Base-by-base conservation (phyloP, 345 rosid genomes). In the Camelina sativa region DNA sequence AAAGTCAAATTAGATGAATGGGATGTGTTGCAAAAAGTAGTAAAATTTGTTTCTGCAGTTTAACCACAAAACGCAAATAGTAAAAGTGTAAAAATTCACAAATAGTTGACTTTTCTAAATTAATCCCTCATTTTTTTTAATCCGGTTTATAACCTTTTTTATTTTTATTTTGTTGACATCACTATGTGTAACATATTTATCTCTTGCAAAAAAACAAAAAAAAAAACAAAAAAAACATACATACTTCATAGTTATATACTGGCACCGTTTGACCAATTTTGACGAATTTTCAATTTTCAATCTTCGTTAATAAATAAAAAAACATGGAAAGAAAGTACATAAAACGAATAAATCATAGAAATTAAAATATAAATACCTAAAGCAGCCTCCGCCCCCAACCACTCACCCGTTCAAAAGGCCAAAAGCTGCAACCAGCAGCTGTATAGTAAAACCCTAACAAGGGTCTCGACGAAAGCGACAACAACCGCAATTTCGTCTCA, bases 371-470 rank as follows among this genome's bases (percentile, higher is more conserved):
- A 52, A 72, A 37, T 15, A 52, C 41, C 52, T 38, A 71, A 62
- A 17, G 69, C 54, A 72, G 76, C 69, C 69, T 72, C 54, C 69
- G 68, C 62, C 69, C 30, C 76, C 53, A 62, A 72, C 69, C 69
- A 62, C 69, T 72, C 69, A 62, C 76, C 61, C 61, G 25, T 37
- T 50, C 43, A 23, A 62, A 71, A 60, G 67, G 75, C 8, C 22
- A 53, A 67, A 23, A 20, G 22, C 22, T 20, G 22, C 22, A 20
- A 20, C 10, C 37, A 40, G 17, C 44, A 56, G 46, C 47, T 16
- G n/a, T 34, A 5, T 25, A 6, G 19, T 48, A 70, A 74, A 75
- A 75, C 79, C 79, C 79, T 67, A 75, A 46, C 48, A 2, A 16
- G 8, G 41, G 41, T 38, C 28, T 44, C 72, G 11, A 10, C 56